Percentiles rank a stretch among this genome's conserved stretches.
Evolutionary conservation across 192 early-diverging fungal genomes (phyloP).

Genomic region (Linnemannia hyalina): DNA sequence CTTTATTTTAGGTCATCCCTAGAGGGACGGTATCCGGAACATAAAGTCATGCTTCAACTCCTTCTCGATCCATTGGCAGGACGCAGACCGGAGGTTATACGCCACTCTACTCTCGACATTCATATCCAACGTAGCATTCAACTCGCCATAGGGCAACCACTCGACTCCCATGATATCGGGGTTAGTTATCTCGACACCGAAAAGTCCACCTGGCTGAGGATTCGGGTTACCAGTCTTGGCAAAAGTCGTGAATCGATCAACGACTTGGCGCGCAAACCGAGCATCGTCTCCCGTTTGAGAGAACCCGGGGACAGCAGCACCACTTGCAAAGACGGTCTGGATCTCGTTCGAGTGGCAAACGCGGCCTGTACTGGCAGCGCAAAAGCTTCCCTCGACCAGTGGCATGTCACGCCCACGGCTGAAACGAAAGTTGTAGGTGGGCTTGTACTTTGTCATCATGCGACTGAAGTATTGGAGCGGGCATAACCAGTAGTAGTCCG

Average conservation of each 20-base stretch:
- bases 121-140: constrained; percentile 27
- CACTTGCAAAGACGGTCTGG: constrained; percentile 35
- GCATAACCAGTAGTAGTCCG: constrained; percentile 45
- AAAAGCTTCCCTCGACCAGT: constrained; percentile 18
- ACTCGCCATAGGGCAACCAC: constrained; percentile 17
- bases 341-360: constrained; percentile 49
- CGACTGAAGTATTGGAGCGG: constrained; percentile 38
- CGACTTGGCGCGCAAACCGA: constrained; percentile 51
- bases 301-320: constrained; percentile 25
- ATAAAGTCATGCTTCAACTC: not conserved
- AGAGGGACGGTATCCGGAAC: not conserved
- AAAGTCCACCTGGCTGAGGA: constrained; percentile 14
- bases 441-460: constrained; percentile 27
- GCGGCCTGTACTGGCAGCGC: constrained; percentile 32
- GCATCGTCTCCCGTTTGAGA: constrained; percentile 46
- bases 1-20: too few relatives aligned
- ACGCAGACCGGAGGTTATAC: not conserved
- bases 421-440: constrained; percentile 41
- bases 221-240: constrained; percentile 56
- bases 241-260: constrained; percentile 50
- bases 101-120: constrained; percentile 23
- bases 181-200: constrained; percentile 23
- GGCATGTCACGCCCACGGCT: constrained; percentile 38
- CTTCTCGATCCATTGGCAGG: not conserved
- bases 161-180: constrained; percentile 26